Percentiles rank a stretch among this genome's conserved stretches.
phyloP scores from a whole-genome alignment of 2,329 filamentous ascomycete genomes.

The Xylariomycetidae sp. region DNA sequence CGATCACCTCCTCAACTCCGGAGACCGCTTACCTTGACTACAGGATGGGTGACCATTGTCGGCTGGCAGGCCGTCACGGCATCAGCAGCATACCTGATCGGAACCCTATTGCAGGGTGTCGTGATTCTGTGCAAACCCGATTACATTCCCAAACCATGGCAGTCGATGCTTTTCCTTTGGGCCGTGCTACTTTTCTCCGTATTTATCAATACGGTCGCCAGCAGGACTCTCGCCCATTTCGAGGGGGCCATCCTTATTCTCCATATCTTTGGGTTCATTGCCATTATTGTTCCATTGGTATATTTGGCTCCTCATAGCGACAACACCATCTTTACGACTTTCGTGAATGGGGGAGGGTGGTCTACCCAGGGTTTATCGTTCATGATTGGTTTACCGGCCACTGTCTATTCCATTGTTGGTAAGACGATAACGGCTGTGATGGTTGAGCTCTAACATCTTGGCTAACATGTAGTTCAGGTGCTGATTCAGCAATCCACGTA shows the following conservation, averaged over 20 bases:
- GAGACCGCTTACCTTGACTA: background rate
- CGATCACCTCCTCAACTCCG: background rate
- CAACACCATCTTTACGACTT: constrained; percentile 9
- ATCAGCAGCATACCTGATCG: constrained; percentile 1
- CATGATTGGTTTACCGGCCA: constrained; percentile 6
- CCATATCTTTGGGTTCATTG: constrained; percentile 5
- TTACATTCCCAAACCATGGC: constrained; percentile 3
- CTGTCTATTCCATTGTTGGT: constrained; percentile 5
- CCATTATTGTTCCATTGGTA: constrained; percentile 2
- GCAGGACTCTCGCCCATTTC: constrained; percentile 2
- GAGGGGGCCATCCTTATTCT: constrained; percentile 4
- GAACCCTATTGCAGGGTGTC: constrained; percentile 2
- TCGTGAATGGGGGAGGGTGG: constrained; percentile 9
- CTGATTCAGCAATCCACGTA: constrained; percentile 2
- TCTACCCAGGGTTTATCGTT: constrained; percentile 7
- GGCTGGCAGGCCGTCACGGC: constrained; percentile 6
- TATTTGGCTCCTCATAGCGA: constrained; percentile 7
- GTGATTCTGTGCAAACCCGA: constrained; percentile 1
- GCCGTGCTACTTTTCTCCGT: constrained; percentile 2
- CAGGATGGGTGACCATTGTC: constrained; percentile 5
- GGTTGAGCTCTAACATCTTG: background rate
- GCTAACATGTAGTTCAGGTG: no score
- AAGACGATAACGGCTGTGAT: background rate
- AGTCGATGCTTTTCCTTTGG: constrained; percentile 5
- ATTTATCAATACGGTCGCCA: constrained; percentile 4